Evolutionary conservation across 2,329 filamentous ascomycete genomes (phyloP).

Genomic region (Colletotrichum destructivum): DNA sequence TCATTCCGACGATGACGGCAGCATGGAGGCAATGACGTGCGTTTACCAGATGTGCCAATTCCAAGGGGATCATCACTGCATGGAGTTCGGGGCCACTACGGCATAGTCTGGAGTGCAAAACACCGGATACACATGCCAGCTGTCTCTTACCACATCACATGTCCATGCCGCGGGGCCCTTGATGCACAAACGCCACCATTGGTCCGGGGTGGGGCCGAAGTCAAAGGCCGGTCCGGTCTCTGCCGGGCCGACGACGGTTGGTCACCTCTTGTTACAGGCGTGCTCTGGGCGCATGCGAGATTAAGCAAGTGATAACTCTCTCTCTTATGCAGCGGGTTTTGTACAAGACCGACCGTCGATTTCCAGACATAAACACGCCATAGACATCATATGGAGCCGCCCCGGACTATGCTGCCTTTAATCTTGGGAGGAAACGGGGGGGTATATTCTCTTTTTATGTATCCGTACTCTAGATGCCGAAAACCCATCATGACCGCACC

Average conservation of each 20-base stretch:
- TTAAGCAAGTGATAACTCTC: background rate
- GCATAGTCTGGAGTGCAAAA: background rate
- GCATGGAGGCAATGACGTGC: no score
- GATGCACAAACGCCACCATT: constrained; percentile 15
- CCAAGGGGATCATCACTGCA: no score
- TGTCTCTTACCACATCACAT: background rate
- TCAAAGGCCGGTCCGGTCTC: background rate
- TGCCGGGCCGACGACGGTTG: background rate
- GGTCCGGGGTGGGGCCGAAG: constrained; percentile 19
- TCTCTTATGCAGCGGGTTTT: no score
- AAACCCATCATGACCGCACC: constrained; percentile 10
- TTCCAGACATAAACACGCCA: no score
- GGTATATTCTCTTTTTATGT: constrained; percentile 41
- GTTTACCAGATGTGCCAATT: no score
- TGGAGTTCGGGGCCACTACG: background rate
- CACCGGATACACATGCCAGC: background rate
- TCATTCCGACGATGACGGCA: no score
- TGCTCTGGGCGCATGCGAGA: background rate
- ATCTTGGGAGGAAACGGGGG: constrained; percentile 13
- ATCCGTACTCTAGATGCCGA: constrained; percentile 31
- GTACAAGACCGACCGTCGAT: no score
- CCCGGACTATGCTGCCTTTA: no score
- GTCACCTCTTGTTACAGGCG: background rate
- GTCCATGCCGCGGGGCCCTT: background rate
- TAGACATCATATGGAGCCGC: background rate